Base-by-base conservation (phyloP, 352 stramenopile genomes). In the Phytophthora capsici region DNA sequence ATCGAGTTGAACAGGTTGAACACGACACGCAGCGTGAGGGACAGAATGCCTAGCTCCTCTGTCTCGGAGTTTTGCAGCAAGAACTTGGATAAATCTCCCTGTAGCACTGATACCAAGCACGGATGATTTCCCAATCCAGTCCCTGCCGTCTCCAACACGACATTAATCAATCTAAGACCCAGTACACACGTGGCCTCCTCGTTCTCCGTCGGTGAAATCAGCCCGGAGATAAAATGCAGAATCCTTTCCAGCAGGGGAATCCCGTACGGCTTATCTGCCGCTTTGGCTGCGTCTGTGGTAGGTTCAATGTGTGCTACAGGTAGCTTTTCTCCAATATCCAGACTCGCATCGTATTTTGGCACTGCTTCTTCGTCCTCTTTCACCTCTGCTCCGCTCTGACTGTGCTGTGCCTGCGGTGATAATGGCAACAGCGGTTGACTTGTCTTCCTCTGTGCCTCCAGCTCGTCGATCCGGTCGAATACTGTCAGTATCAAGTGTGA, bases 1-100 rank as follows among this genome's bases (percentile, higher is more conserved):
- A 99, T 99, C 48, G 92, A 98, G 69, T 99, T 98, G 78, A 99
- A 99, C 12, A 99, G 82, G 71, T 99, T 99, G 63, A 99, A 99
- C 57, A 99, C 97, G 10, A 99, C 97, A 30, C 98, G 88, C 34
- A 99, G 81, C 36, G 95, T 98, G 14, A 93, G 73, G 30, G 83
- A 93, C 12, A 93, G 59, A 59, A 99, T 97, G 20, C 79, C 77
- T 14, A 99, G 84, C 68, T 99, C 97, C 12, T 97, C 87, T 7
- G 95, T 98, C 77, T 98, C 91, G 23, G 90, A 98, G 64, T 98
- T 98, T 57, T 98, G 90, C 54, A 99, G 81, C 47, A 99, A 71
- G 69, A 97, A 98, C 66, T 98, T 98, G 76, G 96, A 99, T 47
- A 99, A 64, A 72, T 99, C 95, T 63, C 97, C 96, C 53, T 97